Percentiles rank a stretch among this genome's conserved stretches.
Conservation (phyloP, 257 asterid genomes). For the Nicotiana obtusifolia region DNA sequence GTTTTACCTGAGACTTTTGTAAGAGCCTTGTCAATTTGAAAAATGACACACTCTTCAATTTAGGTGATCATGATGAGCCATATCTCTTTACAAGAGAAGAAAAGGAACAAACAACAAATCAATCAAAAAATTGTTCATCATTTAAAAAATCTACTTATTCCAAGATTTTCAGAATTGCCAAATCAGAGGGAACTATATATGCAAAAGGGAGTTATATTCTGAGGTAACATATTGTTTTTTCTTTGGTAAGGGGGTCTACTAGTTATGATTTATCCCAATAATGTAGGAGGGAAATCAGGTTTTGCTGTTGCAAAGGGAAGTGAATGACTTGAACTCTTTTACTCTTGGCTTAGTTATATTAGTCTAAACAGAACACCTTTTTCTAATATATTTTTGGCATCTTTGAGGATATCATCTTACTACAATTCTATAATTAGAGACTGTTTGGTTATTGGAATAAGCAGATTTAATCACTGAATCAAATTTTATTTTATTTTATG, state of each 20-base stretch:
- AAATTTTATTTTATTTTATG: too few species aligned
- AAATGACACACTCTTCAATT: constrained; percentile 20
- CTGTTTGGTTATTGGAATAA: too few species aligned
- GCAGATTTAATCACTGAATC: too few species aligned
- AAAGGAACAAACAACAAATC: background rate
- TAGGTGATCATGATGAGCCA: constrained; percentile 19
- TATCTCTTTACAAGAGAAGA: background rate
- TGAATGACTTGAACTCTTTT: background rate
- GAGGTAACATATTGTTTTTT: background rate
- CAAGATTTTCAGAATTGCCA: background rate
- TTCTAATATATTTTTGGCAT: too few species aligned
- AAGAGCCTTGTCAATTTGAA: constrained; percentile 12
- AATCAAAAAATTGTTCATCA: background rate
- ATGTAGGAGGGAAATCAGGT: constrained; percentile 16
- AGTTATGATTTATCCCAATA: constrained; percentile 13
- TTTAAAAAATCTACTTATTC: background rate
- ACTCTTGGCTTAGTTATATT: background rate
- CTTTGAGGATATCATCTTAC: background rate
- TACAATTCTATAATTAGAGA: background rate
- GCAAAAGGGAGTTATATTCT: background rate
- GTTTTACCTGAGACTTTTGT: constrained; percentile 4
- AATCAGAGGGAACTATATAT: background rate
- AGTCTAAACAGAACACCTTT: too few species aligned
- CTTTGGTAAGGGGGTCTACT: background rate
- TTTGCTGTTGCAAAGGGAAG: constrained; percentile 19